Conservation (phyloP, 371 early-diverging fungal species). For the Saksenaea vasiformis region DNA sequence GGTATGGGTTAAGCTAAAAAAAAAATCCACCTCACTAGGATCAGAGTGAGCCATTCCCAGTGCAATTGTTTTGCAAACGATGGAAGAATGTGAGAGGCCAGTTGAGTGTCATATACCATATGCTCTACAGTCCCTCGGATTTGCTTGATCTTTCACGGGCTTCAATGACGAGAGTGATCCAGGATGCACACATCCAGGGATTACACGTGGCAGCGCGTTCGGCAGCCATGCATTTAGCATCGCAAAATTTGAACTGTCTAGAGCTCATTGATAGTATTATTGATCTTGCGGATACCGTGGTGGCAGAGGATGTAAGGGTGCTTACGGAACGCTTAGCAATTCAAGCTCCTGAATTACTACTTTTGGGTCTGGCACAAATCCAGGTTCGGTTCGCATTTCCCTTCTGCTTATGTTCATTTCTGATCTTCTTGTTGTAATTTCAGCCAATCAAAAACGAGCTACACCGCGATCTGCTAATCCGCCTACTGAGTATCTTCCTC, state of each 20-base stretch:
- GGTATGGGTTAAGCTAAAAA: not conserved
- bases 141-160: slow-evolving; percentile 48
- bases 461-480: slow-evolving; percentile 68
- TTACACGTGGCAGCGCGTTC: slow-evolving; percentile 48
- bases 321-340: slow-evolving; percentile 68
- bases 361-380: slow-evolving; percentile 76
- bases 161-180: slow-evolving; percentile 48
- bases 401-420: not conserved
- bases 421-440: not conserved
- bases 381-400: slow-evolving; percentile 33
- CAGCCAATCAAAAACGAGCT: slow-evolving; percentile 64
- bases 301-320: slow-evolving; percentile 61
- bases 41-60: slow-evolving; percentile 63
- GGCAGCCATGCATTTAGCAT: slow-evolving; percentile 51
- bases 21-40: too few species aligned
- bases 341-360: slow-evolving; percentile 75
- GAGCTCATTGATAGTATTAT: slow-evolving; percentile 72
- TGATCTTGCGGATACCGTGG: slow-evolving; percentile 58
- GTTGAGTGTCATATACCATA: slow-evolving; percentile 68
- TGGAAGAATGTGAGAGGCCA: slow-evolving; percentile 79
- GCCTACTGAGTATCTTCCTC: slow-evolving; percentile 70
- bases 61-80: slow-evolving; percentile 66
- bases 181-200: slow-evolving; percentile 48
- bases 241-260: slow-evolving; percentile 73
- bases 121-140: slow-evolving; percentile 57